Evolutionary conservation across 768 basidiomycete genomes (phyloP), one percentile per base, ranked within the genome.

Genomic region (Russula lepida): DNA sequence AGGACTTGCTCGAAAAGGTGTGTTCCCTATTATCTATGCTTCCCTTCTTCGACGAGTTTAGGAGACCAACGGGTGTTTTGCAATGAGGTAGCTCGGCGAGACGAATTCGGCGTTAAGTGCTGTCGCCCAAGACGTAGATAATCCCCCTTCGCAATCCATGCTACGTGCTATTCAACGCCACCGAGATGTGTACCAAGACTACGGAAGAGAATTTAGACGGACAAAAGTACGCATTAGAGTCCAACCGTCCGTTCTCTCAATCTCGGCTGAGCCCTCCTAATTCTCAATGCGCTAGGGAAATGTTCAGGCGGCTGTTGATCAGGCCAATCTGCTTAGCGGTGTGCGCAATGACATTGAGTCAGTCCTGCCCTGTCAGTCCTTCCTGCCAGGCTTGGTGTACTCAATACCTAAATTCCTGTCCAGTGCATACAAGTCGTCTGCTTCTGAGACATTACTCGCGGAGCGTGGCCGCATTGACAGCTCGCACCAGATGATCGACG

Each of bases 311-410:
- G 92, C 92, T 0, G 73, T 95, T 48, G 88, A 95, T 68, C 84
- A 92, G 69, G 89, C 86, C 1, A 95, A 92, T 70, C 75, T 99
- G 17, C 79, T 99, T 23, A 85, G 82, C 48, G 92, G 92, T 8
- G 95, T 98, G 4, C 81, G 95, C 65, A 93, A 95, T 67, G 97
- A 99, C 68, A 98, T 98, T 66, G 92, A 93, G 95, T 95, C 67
- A 48, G 86, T 73, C 32, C 12, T 27, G 37, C 37, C 43, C 35
- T 27, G 13, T 30, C 39, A 2, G 3, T n/a, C 5, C 19, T 54
- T 15, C 30, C 32, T 6, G 25, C 8, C 32, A 17, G 43, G 6
- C 15, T 33, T 25, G 41, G 23, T 3, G 12, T 56, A 51, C 54
- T 51, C 17, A 58, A 27, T 19, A 47, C 11, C 12, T 46, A 33